phyloP scores from a whole-genome alignment of 257 asterid species.

The Solanum tarijense region DNA sequence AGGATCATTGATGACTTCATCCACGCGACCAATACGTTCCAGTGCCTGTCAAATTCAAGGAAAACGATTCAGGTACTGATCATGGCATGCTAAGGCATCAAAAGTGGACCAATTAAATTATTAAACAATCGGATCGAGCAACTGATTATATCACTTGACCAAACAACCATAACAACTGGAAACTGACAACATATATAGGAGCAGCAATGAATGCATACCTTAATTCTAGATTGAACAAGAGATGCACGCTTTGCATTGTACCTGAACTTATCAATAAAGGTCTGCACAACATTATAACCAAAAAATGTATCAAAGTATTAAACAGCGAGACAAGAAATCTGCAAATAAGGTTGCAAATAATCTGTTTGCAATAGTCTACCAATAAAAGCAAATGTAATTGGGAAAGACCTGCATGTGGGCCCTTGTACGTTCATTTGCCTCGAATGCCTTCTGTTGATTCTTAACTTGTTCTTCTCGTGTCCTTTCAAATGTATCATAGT shows the following conservation, averaged over 20 bases:
- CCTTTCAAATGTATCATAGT: constrained; percentile 89
- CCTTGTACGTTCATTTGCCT: constrained; percentile 81
- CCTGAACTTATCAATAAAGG: constrained; percentile 93
- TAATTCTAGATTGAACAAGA: constrained; percentile 98
- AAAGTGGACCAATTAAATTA: not conserved
- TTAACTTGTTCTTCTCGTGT: constrained; percentile 86
- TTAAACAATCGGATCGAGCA: not conserved
- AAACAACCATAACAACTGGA: not conserved
- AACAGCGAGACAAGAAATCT: not conserved
- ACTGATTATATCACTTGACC: not conserved
- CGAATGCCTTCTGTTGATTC: constrained; percentile 89
- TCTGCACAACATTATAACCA: constrained; percentile 35
- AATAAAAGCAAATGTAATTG: not conserved
- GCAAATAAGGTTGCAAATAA: not conserved
- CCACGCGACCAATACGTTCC: constrained; percentile 85
- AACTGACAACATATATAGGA: constrained; percentile 1
- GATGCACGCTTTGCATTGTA: constrained; percentile 97
- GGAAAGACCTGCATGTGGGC: constrained; percentile 79
- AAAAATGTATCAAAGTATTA: not conserved
- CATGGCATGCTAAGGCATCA: not conserved
- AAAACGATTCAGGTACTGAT: not conserved
- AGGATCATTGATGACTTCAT: constrained; percentile 86
- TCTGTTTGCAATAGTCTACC: not conserved
- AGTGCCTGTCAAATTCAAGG: constrained; percentile 52
- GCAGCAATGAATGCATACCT: constrained; percentile 37